A percentile compares a stretch with the other conserved stretches of the same genome.
Conservation (phyloP, 1,284 basidiomycete genomes). For the Amylostereum chailletii region DNA sequence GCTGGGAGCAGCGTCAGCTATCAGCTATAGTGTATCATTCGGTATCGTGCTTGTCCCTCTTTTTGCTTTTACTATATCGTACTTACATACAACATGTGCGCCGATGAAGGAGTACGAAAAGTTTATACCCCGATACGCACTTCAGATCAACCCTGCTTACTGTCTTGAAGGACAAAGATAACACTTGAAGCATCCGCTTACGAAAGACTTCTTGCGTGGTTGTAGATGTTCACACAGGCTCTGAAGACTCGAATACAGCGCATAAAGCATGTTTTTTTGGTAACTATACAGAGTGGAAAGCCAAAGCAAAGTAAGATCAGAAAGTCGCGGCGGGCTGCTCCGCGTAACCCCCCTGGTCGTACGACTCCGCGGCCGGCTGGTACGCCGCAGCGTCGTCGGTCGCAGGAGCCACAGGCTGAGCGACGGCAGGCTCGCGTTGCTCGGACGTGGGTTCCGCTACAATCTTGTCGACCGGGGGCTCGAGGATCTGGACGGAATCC, state of each 20-base stretch:
- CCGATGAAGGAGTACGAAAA: too few relatives aligned
- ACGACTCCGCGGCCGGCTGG: conserved; percentile 26
- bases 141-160: too few relatives aligned
- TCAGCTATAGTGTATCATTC: background rate
- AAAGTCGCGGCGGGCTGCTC: conserved; percentile 23
- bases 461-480: conserved; percentile 76
- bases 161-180: too few relatives aligned
- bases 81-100: background rate
- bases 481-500: conserved; percentile 88
- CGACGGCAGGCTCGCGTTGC: conserved; percentile 58
- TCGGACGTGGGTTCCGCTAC: conserved; percentile 75
- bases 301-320: conserved; percentile 15
- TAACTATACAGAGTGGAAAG: background rate
- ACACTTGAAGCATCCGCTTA: too few relatives aligned
- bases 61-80: too few relatives aligned
- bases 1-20: conserved; percentile 8
- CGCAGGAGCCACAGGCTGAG: conserved; percentile 35
- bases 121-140: too few relatives aligned
- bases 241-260: too few relatives aligned
- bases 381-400: conserved; percentile 42
- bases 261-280: too few relatives aligned
- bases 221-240: too few relatives aligned
- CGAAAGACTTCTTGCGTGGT: too few relatives aligned
- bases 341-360: conserved; percentile 21
- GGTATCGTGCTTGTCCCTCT: too few relatives aligned